phyloP scores from a whole-genome alignment of 768 basidiomycete genomes.

The Pisolithus marmoratus region DNA sequence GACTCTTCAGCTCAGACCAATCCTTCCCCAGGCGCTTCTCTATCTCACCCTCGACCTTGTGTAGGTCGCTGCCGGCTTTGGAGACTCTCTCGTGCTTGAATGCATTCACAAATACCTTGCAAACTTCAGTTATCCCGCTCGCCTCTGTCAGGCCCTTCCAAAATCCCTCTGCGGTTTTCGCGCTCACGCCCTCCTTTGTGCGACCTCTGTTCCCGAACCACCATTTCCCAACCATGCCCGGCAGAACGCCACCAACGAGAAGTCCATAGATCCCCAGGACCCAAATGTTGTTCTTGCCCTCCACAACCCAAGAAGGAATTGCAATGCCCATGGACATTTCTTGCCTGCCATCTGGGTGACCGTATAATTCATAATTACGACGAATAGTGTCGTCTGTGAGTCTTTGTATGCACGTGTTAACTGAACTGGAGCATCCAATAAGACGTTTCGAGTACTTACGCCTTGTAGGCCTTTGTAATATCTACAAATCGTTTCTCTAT shows the following conservation, averaged over 20 bases:
- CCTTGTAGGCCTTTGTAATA: conserved; percentile 96
- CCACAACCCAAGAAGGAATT: conserved; percentile 88
- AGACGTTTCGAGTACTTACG: conserved; percentile 41
- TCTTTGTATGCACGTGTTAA: conserved; percentile 30
- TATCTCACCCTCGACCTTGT: conserved; percentile 48
- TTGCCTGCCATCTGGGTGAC: conserved; percentile 96
- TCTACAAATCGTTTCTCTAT: conserved; percentile 86
- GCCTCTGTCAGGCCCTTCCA: conserved; percentile 86
- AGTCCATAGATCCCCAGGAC: conserved; percentile 85
- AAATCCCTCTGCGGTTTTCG: conserved; percentile 75
- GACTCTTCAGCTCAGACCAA: conserved; percentile 47
- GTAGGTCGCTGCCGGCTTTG: conserved; percentile 34
- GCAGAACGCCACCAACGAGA: conserved; percentile 82
- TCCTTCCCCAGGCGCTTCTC: conserved; percentile 41
- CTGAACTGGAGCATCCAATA: not conserved
- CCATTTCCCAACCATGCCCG: conserved; percentile 88
- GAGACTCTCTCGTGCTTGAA: conserved; percentile 52
- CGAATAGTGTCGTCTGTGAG: conserved; percentile 91
- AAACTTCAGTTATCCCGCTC: conserved; percentile 62
- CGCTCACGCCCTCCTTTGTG: conserved; percentile 89
- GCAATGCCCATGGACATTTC: conserved; percentile 93
- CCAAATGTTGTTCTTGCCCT: conserved; percentile 86
- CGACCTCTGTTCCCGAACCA: conserved; percentile 90
- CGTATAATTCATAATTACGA: conserved; percentile 82
- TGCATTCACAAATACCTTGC: conserved; percentile 63